phyloP scores from a whole-genome alignment of 2,329 filamentous ascomycete genomes.

The Didymellaceae sp. region DNA sequence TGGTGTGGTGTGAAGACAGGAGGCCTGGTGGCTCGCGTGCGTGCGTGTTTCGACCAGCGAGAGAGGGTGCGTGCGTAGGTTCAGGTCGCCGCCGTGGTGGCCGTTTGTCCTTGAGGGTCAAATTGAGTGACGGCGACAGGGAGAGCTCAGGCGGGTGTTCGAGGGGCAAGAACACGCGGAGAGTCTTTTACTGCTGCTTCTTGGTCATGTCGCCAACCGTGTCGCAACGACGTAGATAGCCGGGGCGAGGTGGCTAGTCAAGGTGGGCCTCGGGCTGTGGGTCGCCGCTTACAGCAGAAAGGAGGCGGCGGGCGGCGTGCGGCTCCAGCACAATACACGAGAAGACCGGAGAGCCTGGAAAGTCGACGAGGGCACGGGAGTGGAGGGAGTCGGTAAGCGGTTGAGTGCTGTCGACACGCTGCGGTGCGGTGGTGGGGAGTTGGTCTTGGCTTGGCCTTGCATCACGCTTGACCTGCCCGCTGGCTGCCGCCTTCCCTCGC shows the following conservation, averaged over 20 bases:
- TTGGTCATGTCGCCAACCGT: constrained; percentile 20
- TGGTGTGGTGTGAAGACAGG: neutral
- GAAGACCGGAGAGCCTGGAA: neutral
- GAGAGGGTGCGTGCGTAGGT: constrained; percentile 4
- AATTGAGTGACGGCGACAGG: neutral
- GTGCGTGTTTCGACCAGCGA: constrained; percentile 1
- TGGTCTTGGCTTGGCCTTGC: constrained; percentile 2
- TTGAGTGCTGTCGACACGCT: constrained; percentile 14
- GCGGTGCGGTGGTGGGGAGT: constrained; percentile 6
- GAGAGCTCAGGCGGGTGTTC: neutral
- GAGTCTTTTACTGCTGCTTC: constrained; percentile 7
- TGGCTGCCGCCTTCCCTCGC: constrained; percentile 6
- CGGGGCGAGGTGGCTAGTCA: constrained; percentile 15
- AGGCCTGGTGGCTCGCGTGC: neutral
- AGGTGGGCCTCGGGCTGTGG: constrained; percentile 12
- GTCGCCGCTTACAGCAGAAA: constrained; percentile 16
- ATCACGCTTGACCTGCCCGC: constrained; percentile 13
- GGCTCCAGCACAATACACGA: neutral
- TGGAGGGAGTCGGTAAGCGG: constrained; percentile 7
- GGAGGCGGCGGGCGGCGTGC: constrained; percentile 2
- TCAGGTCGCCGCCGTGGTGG: constrained; percentile 1
- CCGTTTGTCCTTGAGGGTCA: neutral
- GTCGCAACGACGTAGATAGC: constrained; percentile 13
- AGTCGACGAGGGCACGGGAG: constrained; percentile 8
- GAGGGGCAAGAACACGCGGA: constrained; percentile 9